Evolutionary conservation across 495 filamentous ascomycete genomes (phyloP), one percentile per base, ranked within the genome.

Genomic region (Pseudevernia furfuracea): DNA sequence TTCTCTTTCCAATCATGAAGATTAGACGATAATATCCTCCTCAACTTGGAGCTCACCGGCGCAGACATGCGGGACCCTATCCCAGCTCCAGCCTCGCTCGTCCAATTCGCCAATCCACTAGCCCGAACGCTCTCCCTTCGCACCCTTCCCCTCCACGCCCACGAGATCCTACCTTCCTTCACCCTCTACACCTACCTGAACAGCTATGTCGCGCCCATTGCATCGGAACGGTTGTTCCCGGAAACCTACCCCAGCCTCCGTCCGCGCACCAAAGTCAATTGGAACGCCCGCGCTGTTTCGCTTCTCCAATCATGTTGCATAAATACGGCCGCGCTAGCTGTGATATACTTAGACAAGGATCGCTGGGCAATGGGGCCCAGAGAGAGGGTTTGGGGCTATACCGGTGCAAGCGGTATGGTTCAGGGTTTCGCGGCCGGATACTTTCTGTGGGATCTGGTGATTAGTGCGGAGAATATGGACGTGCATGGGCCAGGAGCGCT

Each of bases 211-310:
- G 91, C 92, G 23, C 95, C 94, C 19, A 66, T 77, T 37, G 62
- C 97, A 59, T 96, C 91, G 55, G 75, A 74, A 48, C 71, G 75
- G 57, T 68, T 93, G 60, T 88, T 91, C 69, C 86, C 91, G 23
- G 69, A 74, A n/a, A 81, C 81, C 67, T 98, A 97, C 76, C 74
- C 80, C n/a, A 76, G 80, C 41, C 79, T 96, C 63, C 81, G 82
- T 59, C 76, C 74, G 17, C 81, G 85, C 37, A 90, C 87, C 59
- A 86, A 83, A 74, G 77, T 92, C 69, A 97, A 92, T 82, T 99
- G 94, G 94, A 87, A 99, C 75, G 87, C 96, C 34, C 94, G 96
- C 73, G 86, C 96, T 68, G 94, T 97, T n/a, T 96, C 91, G 23
- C 78, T 99, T 28, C 78, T 91, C 23, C 94, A 99, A 79, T 89